phyloP scores from a whole-genome alignment of 148 eudicot species.

The Vaccinium corymbosum region DNA sequence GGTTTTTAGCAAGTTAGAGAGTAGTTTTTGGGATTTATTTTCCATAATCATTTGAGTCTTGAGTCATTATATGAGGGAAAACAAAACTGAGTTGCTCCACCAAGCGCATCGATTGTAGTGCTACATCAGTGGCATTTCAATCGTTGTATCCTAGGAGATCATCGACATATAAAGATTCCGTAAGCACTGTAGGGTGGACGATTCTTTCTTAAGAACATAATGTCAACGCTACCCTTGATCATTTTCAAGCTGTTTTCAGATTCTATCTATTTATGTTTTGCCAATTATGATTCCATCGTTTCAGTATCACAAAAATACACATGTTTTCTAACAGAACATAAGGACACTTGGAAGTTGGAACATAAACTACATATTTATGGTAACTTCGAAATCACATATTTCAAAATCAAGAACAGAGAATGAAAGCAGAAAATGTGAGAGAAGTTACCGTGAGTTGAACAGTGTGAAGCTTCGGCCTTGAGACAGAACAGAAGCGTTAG shows the following conservation, averaged over 20 bases:
- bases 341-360: slow-evolving; percentile 5
- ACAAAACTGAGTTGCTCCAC: too few species aligned
- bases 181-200: not conserved
- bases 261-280: not conserved
- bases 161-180: not conserved
- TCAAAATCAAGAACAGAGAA: not conserved
- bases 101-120: too few species aligned
- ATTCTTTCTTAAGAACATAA: not conserved
- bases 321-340: too few species aligned
- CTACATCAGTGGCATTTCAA: not conserved
- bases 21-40: too few species aligned
- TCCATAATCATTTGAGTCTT: too few species aligned
- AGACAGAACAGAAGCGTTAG: slow-evolving; percentile 10
- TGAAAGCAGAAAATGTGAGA: not conserved
- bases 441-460: slow-evolving; percentile 34
- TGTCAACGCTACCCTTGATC: not conserved
- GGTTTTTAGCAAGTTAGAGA: too few species aligned
- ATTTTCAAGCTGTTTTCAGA: not conserved
- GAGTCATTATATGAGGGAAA: too few species aligned
- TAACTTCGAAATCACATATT: not conserved
- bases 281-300: not conserved
- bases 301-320: not conserved
- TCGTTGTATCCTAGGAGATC: not conserved
- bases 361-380: not conserved
- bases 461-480: slow-evolving; percentile 26